Conservation (phyloP, 148 eudicot species). For the Fagopyrum esculentum region DNA sequence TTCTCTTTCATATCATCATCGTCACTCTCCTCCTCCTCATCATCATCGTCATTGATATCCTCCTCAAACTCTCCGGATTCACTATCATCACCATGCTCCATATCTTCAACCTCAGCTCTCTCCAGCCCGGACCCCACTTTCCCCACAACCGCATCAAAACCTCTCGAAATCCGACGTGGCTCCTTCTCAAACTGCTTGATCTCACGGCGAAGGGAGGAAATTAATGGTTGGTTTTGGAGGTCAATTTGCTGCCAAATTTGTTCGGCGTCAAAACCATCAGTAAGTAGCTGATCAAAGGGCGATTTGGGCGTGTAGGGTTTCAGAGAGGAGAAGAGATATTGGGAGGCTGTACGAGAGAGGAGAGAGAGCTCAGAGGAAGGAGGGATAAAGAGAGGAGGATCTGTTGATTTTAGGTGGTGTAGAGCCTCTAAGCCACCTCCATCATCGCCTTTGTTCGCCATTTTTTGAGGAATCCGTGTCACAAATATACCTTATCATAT, state of each 20-base stretch:
- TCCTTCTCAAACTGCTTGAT: constrained; percentile 50
- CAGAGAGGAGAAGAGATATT: constrained; percentile 42
- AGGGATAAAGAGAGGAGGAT: constrained; percentile 57
- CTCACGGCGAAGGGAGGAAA: constrained; percentile 43
- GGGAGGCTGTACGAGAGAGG: constrained; percentile 47
- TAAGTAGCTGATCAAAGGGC: constrained; percentile 44
- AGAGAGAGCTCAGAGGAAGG: constrained; percentile 46
- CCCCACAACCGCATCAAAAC: constrained; percentile 25
- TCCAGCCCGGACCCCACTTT: constrained; percentile 3
- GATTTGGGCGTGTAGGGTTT: constrained; percentile 64
- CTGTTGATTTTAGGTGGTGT: constrained; percentile 46
- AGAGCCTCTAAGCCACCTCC: constrained; percentile 32
- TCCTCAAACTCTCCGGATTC: constrained; percentile 15
- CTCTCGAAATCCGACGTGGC: constrained; percentile 35
- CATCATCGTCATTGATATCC: neutral
- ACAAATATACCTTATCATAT: neutral
- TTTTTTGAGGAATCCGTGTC: neutral
- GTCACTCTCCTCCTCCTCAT: constrained; percentile 11
- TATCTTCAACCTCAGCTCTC: constrained; percentile 12
- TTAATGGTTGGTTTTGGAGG: constrained; percentile 59
- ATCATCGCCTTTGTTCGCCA: constrained; percentile 6
- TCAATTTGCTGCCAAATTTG: constrained; percentile 97
- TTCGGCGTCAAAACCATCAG: constrained; percentile 79
- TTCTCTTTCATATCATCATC: constrained; percentile 17
- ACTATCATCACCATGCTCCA: constrained; percentile 15